A percentile compares a stretch with the other conserved stretches of the same genome.
These are phyloP conservation scores for Candida sithepensis DNA, from an alignment of 805 yeast genomes.

Conservation along the genomic window DNA sequence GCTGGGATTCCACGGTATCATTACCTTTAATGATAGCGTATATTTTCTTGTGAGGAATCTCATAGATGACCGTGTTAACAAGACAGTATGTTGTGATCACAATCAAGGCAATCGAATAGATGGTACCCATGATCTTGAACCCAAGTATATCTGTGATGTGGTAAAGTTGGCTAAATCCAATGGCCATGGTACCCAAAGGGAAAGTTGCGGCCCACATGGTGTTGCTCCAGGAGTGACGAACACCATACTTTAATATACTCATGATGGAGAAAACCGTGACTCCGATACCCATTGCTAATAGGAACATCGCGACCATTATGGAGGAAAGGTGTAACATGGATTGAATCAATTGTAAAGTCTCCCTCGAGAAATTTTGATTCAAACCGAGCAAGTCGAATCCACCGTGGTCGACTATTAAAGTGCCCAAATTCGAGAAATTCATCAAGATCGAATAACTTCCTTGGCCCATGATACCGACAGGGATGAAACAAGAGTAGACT, in stretches of 20 bases:
- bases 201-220: constrained; percentile 85
- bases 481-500: constrained; percentile 68
- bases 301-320: constrained; percentile 21
- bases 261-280: constrained; percentile 42
- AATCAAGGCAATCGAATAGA: constrained; percentile 55
- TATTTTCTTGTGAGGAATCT: constrained; percentile 25
- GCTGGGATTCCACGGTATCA: not conserved
- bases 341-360: constrained; percentile 4
- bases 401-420: constrained; percentile 10
- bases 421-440: constrained; percentile 16
- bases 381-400: constrained; percentile 11
- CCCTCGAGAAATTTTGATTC: constrained; percentile 3
- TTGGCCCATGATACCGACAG: constrained; percentile 84
- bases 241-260: constrained; percentile 32
- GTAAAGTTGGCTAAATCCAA: constrained; percentile 54
- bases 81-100: constrained; percentile 42
- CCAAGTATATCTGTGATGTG: constrained; percentile 46
- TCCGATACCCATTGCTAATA: constrained; percentile 30
- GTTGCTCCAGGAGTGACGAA: constrained; percentile 38
- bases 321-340: constrained; percentile 13
- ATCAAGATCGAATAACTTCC: constrained; percentile 65
- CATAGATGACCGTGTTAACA: constrained; percentile 30
- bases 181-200: constrained; percentile 81
- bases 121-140: constrained; percentile 58
- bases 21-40: constrained; percentile 2